Base-by-base conservation (phyloP, 441 rosid species). In the Eruca vesicaria region DNA sequence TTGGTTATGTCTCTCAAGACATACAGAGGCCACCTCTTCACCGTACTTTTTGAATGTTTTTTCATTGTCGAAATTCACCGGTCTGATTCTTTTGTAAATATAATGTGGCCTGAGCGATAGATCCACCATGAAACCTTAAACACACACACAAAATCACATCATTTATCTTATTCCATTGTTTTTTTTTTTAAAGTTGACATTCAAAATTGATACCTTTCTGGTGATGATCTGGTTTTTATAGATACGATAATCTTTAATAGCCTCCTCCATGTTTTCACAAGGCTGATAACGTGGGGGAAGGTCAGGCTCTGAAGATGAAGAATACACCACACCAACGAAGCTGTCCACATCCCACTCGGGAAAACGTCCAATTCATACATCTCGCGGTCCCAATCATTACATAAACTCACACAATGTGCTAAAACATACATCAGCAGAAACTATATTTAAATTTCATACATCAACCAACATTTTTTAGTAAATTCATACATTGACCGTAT, bases 281-380 rank as follows among this genome's bases (percentile, higher is more conserved):
- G 59, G 29, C 57, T 50, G 57, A 12, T 50, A 9, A 18, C 11
- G 12, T 10, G 59, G 28, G 29, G 59, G 14, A 55, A 55, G 62
- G 10, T 23, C 9, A 14, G 32, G 15, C 62, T 57, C 62, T 9
- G 62, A n/a, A 2, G 62, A 57, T 2, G 62, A 57, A 57, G 15
- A 5, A 36, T 63, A 63, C 1, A 14, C 29, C 15, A 56, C n/a
- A 23, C 32, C 61, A 5, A 23, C 61, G 61, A 56, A 56, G 61
- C 61, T 56, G 61, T 56, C 61, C 61, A 56, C 61, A 23, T 56
- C 61, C 61, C 61, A 56, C 61, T 56, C 61, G 2, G n/a, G n/a
- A n/a, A n/a, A n/a, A n/a, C n/a, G n/a, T n/a, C n/a, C n/a, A n/a
- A n/a, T n/a, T n/a, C n/a, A n/a, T n/a, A n/a, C n/a, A n/a, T n/a